phyloP scores from a whole-genome alignment of 192 early-diverging fungal genomes.

The Thamnidium elegans region DNA sequence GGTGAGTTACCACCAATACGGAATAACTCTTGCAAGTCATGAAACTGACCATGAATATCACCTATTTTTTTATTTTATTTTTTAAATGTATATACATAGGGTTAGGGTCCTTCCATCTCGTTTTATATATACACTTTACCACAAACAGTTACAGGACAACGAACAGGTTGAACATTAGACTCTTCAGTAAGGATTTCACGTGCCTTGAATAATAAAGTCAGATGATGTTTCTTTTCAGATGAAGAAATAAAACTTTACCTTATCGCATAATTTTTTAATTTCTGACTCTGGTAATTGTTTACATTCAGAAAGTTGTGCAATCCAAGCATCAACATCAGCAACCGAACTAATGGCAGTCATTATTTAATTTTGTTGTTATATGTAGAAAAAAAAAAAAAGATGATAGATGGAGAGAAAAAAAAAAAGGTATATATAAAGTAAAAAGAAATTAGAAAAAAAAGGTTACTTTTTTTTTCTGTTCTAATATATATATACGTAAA shows the following conservation, averaged over 20 bases:
- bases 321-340: conserved; percentile 90
- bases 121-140: conserved; percentile 43
- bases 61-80: conserved; percentile 4
- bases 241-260: conserved; percentile 62
- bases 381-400: no score
- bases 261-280: conserved; percentile 95
- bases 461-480: no score
- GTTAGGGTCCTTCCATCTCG: background rate
- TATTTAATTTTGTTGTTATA: background rate
- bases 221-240: background rate
- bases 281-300: conserved; percentile 93
- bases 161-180: conserved; percentile 97
- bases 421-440: no score
- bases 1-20: conserved; percentile 95
- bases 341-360: conserved; percentile 59
- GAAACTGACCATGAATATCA: conserved; percentile 99
- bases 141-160: conserved; percentile 96
- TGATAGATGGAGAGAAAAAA: no score
- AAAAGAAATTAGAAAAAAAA: no score
- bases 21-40: conserved; percentile 96
- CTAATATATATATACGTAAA: no score
- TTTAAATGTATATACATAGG: background rate
- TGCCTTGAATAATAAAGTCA: conserved; percentile 55
- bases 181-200: conserved; percentile 95
- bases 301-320: conserved; percentile 85